Evolutionary conservation across 1,139 yeast species (phyloP).

Genomic region (Magnusiomyces fungicola): DNA sequence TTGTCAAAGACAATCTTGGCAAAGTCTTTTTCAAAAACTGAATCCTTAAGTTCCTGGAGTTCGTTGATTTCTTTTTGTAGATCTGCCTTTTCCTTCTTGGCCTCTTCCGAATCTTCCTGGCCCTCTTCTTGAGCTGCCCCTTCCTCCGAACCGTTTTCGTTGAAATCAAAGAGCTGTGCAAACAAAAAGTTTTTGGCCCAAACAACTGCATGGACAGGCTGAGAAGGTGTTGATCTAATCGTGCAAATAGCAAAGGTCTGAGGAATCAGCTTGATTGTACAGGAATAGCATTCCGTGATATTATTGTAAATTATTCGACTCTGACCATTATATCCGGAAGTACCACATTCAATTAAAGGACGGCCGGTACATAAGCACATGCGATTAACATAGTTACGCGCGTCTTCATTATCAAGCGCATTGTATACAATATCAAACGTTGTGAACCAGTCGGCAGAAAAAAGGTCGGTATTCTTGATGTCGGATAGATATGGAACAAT

Average conservation of each 20-base stretch:
- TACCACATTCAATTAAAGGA: constrained; percentile 89
- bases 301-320: constrained; percentile 85
- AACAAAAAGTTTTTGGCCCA: constrained; percentile 96
- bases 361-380: constrained; percentile 66
- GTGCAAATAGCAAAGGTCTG: constrained; percentile 94
- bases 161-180: constrained; percentile 59
- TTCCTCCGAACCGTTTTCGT: constrained; percentile 39
- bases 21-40: constrained; percentile 35
- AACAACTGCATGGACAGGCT: constrained; percentile 91
- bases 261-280: constrained; percentile 80
- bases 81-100: constrained; percentile 51
- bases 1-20: constrained; percentile 34
- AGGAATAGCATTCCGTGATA: constrained; percentile 85
- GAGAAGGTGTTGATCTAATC: constrained; percentile 91
- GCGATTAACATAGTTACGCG: constrained; percentile 81
- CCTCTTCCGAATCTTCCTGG: constrained; percentile 36
- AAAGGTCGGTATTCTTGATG: constrained; percentile 67
- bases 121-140: constrained; percentile 29
- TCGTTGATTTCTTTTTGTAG: constrained; percentile 72
- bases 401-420: constrained; percentile 90
- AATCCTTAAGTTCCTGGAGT: constrained; percentile 49
- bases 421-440: constrained; percentile 76
- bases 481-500: constrained; percentile 81
- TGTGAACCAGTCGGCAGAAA: constrained; percentile 74
- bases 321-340: constrained; percentile 92